A percentile compares a stretch with the other conserved stretches of the same genome.
Conservation (phyloP, 106 monocot genomes). For the Dioscorea zingiberensis region DNA sequence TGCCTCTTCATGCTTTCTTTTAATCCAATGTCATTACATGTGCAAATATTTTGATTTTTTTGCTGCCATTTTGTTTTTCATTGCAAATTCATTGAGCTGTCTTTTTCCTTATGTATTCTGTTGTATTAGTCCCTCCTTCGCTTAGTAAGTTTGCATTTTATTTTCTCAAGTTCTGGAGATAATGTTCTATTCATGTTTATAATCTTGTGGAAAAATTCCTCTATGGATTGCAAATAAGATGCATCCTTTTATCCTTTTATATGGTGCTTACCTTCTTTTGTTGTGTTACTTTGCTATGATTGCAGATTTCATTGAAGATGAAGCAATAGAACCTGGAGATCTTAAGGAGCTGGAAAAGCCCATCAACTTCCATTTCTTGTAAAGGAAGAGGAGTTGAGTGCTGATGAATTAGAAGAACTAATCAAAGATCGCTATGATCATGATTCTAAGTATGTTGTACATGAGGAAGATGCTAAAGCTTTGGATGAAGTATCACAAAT, state of each 20-base stretch:
- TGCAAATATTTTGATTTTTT: too few species aligned
- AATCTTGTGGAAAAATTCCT: neutral
- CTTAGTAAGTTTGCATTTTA: neutral
- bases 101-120: too few species aligned
- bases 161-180: neutral
- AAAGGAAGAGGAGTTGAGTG: constrained; percentile 81
- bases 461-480: constrained; percentile 36
- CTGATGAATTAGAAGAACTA: constrained; percentile 72
- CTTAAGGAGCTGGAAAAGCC: constrained; percentile 26
- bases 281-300: neutral
- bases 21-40: too few species aligned
- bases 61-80: too few species aligned
- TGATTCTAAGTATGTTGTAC: constrained; percentile 35
- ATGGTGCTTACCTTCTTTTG: neutral
- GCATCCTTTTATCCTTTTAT: neutral
- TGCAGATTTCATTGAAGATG: neutral
- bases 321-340: constrained; percentile 14
- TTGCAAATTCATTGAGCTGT: too few species aligned
- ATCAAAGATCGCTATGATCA: constrained; percentile 56
- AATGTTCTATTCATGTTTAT: neutral
- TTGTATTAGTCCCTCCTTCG: neutral
- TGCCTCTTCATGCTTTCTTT: too few species aligned
- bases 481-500: constrained; percentile 4
- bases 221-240: neutral
- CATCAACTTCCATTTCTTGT: constrained; percentile 49